Conservation (phyloP, 495 filamentous ascomycete species). For the Lasiosphaeria hispida region DNA sequence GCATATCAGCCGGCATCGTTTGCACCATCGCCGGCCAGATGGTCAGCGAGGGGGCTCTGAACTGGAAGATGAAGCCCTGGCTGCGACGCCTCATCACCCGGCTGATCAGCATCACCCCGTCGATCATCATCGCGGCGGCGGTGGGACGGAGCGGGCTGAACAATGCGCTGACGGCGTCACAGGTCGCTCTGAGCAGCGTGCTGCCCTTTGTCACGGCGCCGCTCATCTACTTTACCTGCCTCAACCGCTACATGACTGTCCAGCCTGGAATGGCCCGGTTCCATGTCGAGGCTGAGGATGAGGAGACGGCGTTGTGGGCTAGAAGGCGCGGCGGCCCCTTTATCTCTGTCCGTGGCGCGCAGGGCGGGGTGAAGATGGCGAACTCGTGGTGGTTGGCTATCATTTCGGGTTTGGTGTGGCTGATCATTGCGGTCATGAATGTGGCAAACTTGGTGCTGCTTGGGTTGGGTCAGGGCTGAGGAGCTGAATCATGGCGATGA, state of each 20-base stretch:
- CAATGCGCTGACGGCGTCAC: constrained; percentile 70
- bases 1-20: constrained; percentile 54
- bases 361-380: constrained; percentile 51
- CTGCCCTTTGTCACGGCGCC: constrained; percentile 81
- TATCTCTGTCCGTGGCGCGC: not conserved
- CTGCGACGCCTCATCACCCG: constrained; percentile 51
- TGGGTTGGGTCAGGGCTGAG: constrained; percentile 47
- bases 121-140: constrained; percentile 72
- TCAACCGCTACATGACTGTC: constrained; percentile 79
- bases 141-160: constrained; percentile 60
- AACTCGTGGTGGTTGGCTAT: constrained; percentile 59
- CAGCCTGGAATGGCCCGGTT: constrained; percentile 34
- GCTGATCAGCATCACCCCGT: constrained; percentile 69
- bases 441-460: constrained; percentile 67
- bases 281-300: constrained; percentile 18
- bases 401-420: constrained; percentile 60
- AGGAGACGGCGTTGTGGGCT: constrained; percentile 14
- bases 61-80: constrained; percentile 60
- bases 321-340: not conserved
- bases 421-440: constrained; percentile 70
- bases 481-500: not conserved
- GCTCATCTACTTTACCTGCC: constrained; percentile 83
- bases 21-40: constrained; percentile 61
- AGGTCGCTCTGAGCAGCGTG: constrained; percentile 78
- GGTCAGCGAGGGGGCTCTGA: constrained; percentile 55